Conservation (phyloP, 2,329 filamentous ascomycete species). For the Penicillium sp. region DNA sequence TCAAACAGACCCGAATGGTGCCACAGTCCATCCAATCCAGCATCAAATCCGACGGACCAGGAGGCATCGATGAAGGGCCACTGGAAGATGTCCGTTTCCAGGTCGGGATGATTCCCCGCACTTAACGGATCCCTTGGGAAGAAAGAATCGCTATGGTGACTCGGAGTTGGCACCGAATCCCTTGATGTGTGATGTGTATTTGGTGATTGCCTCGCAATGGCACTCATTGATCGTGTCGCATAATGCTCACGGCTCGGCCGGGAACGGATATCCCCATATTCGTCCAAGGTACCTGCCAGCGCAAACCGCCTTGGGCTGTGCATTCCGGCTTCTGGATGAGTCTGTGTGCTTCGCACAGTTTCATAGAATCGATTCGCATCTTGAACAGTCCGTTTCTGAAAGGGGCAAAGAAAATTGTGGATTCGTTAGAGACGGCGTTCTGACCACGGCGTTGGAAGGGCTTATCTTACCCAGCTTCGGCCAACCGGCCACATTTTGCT, state of each 20-base stretch:
- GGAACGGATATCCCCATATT: slow-evolving; percentile 34
- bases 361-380: slow-evolving; percentile 34
- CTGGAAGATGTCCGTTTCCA: slow-evolving; percentile 33
- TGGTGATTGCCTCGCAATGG: slow-evolving; percentile 8
- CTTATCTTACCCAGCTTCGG: slow-evolving; percentile 26
- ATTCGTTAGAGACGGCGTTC: neutral
- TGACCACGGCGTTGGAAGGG: neutral
- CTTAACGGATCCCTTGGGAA: slow-evolving; percentile 5
- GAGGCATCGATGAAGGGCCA: slow-evolving; percentile 35
- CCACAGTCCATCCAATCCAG: slow-evolving; percentile 28
- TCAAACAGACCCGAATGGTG: slow-evolving; percentile 18
- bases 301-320: slow-evolving; percentile 26
- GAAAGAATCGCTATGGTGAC: slow-evolving; percentile 4
- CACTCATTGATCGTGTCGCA: slow-evolving; percentile 8
- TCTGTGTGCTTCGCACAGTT: slow-evolving; percentile 25
- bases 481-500: slow-evolving; percentile 32
- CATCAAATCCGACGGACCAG: slow-evolving; percentile 32
- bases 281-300: slow-evolving; percentile 30
- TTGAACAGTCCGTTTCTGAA: slow-evolving; percentile 32
- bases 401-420: neutral
- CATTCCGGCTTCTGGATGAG: slow-evolving; percentile 15
- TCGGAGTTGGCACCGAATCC: slow-evolving; percentile 4
- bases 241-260: slow-evolving; percentile 20
- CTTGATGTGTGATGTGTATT: slow-evolving; percentile 5
- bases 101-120: slow-evolving; percentile 17